Conservation (phyloP, 169 alveolate species). For the Plasmodium billcollinsi region DNA sequence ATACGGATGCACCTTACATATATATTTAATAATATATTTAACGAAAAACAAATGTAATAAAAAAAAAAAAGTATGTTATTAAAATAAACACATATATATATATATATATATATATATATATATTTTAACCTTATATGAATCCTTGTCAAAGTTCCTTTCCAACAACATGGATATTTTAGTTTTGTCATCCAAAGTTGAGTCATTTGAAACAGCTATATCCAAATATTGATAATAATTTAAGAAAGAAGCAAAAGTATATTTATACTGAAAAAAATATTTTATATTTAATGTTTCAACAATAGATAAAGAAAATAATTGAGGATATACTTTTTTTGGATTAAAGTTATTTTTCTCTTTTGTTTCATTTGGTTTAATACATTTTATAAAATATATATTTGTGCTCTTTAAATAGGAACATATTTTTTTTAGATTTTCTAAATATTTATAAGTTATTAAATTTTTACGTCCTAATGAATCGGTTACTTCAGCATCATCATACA, state of each 20-base stretch:
- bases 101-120: neutral
- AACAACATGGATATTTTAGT: constrained; percentile 33
- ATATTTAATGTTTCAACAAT: constrained; percentile 69
- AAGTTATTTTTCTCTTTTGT: constrained; percentile 47
- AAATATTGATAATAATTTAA: constrained; percentile 43
- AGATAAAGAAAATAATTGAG: constrained; percentile 70
- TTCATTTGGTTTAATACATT: constrained; percentile 77
- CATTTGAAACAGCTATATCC: constrained; percentile 30
- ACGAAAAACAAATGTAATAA: too few relatives aligned
- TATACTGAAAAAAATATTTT: constrained; percentile 60
- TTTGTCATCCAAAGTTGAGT: constrained; percentile 30
- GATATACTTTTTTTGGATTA: constrained; percentile 53
- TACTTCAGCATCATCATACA: constrained; percentile 50
- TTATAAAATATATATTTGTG: constrained; percentile 65
- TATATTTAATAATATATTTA: too few relatives aligned
- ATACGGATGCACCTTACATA: too few relatives aligned
- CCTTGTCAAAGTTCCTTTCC: constrained; percentile 9
- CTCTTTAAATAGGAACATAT: constrained; percentile 52
- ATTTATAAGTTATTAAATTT: constrained; percentile 56
- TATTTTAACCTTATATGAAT: constrained; percentile 39
- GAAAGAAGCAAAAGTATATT: constrained; percentile 55
- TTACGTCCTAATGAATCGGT: constrained; percentile 67
- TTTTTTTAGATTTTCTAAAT: constrained; percentile 53
- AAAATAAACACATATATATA: neutral
- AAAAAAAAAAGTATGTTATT: neutral